Evolutionary conservation across 176 grass and related monocot genomes (phyloP).

Genomic region (Oryza glumipatula): DNA sequence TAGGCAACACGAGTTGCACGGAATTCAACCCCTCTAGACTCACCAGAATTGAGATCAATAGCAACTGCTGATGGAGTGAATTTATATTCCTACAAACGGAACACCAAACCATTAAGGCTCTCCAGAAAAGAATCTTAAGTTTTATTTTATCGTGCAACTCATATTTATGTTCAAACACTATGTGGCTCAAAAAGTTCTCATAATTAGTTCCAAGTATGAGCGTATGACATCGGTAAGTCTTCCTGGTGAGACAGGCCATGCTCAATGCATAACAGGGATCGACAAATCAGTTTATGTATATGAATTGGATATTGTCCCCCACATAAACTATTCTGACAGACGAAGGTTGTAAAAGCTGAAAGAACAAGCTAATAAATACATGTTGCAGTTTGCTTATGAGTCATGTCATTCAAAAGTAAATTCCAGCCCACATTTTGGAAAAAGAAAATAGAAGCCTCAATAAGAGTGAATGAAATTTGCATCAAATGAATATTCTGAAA

Average conservation of each 20-base stretch:
- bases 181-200: conserved; percentile 14
- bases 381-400: conserved; percentile 10
- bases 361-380: background rate
- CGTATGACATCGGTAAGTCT: background rate
- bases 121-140: conserved; percentile 37
- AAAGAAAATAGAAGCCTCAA: conserved; percentile 26
- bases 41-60: conserved; percentile 90
- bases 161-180: conserved; percentile 1
- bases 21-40: conserved; percentile 83
- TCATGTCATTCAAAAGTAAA: conserved; percentile 19
- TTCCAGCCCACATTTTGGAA: background rate
- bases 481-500: conserved; percentile 1
- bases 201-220: conserved; percentile 19
- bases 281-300: background rate
- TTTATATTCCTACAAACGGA: conserved; percentile 83
- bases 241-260: background rate
- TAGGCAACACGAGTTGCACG: conserved; percentile 91
- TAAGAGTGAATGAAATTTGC: conserved; percentile 8
- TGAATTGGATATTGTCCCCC: background rate
- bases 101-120: conserved; percentile 40
- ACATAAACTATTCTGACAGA: conserved; percentile 10
- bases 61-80: conserved; percentile 78
- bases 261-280: conserved; percentile 31
- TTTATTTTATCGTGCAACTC: background rate
- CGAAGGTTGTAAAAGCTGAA: conserved; percentile 5